Conservation (phyloP, 345 rosid genomes). For the Laguncularia racemosa region DNA sequence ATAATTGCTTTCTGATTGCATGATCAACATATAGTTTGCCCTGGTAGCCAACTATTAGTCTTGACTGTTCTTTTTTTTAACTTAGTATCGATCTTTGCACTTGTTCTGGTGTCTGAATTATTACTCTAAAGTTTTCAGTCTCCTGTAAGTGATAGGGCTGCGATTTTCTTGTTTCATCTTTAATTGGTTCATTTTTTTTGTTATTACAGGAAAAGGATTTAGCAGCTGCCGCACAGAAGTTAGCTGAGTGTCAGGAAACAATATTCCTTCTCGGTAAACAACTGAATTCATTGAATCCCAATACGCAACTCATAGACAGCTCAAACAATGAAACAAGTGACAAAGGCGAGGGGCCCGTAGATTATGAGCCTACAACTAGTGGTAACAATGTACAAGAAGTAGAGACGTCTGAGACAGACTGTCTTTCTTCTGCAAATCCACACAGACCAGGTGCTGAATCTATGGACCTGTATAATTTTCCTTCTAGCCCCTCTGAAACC, state of each 20-base stretch:
- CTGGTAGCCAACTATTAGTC: too few relatives aligned
- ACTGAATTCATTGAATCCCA: conserved; percentile 56
- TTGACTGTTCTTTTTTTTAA: too few relatives aligned
- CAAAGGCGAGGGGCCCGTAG: conserved; percentile 23
- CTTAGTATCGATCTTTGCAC: too few relatives aligned
- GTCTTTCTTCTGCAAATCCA: conserved; percentile 13
- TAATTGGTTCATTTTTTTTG: neutral
- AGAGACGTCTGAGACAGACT: conserved; percentile 27
- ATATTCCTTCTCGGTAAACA: conserved; percentile 93
- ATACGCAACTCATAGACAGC: conserved; percentile 37
- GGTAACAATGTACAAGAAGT: conserved; percentile 29
- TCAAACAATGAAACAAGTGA: conserved; percentile 33
- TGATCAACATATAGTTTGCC: too few relatives aligned
- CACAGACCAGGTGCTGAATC: conserved; percentile 33
- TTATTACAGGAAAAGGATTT: conserved; percentile 63
- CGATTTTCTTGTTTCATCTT: too few relatives aligned
- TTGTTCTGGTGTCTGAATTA: too few relatives aligned
- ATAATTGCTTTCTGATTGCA: too few relatives aligned
- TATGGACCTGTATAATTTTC: conserved; percentile 23
- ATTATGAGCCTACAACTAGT: conserved; percentile 26
- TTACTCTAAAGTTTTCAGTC: too few relatives aligned
- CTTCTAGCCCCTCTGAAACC: conserved; percentile 48
- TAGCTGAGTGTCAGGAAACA: conserved; percentile 95
- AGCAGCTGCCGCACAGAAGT: conserved; percentile 85
- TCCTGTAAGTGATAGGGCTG: too few relatives aligned